Conservation (phyloP, 2,329 filamentous ascomycete species). For the Pseudogymnoascus sp. region DNA sequence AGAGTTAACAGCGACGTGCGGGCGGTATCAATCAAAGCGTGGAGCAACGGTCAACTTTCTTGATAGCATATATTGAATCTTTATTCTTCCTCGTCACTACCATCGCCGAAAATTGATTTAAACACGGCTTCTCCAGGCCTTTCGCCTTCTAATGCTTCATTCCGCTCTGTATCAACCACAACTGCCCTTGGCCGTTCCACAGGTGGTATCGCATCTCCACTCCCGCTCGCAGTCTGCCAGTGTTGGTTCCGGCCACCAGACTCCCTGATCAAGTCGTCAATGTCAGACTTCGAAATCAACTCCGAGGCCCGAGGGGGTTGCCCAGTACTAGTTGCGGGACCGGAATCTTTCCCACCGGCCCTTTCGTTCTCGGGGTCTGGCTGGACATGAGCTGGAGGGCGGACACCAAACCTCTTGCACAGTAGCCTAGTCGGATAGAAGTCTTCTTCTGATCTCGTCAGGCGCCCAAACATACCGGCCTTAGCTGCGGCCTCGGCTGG, state of each 20-base stretch:
- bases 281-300: constrained; percentile 43
- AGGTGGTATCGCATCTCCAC: constrained; percentile 7
- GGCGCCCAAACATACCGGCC: constrained; percentile 83
- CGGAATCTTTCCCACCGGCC: constrained; percentile 16
- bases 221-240: constrained; percentile 12
- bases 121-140: constrained; percentile 75
- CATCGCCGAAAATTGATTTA: constrained; percentile 87
- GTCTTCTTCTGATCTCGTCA: constrained; percentile 64
- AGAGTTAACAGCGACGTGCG: neutral
- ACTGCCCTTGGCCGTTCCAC: constrained; percentile 18
- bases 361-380: constrained; percentile 34
- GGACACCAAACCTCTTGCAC: constrained; percentile 94
- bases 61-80: neutral
- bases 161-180: constrained; percentile 61
- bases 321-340: constrained; percentile 10
- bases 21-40: neutral
- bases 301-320: constrained; percentile 31
- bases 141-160: constrained; percentile 67
- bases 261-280: constrained; percentile 46
- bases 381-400: constrained; percentile 60
- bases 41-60: neutral
- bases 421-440: constrained; percentile 77
- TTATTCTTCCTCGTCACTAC: constrained; percentile 53
- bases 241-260: constrained; percentile 26
- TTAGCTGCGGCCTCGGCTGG: constrained; percentile 79